These are phyloP conservation scores for Gillenia trifoliata DNA, from an alignment of 306 rosid genomes.

Conservation along the genomic window DNA sequence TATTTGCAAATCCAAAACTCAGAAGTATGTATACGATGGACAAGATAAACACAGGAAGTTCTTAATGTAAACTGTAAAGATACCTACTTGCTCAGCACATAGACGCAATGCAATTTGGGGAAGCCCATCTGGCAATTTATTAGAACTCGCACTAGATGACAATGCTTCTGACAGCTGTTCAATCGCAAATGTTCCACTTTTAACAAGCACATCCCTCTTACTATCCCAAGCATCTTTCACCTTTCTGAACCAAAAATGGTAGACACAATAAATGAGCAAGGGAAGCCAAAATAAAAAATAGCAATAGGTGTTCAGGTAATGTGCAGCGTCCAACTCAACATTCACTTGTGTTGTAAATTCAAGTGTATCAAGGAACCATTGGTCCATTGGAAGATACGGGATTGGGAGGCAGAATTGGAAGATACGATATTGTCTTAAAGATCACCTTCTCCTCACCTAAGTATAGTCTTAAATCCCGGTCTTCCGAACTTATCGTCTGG, in stretches of 20 bases:
- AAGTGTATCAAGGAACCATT: not conserved
- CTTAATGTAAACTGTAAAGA: not conserved
- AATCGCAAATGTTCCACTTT: constrained; percentile 82
- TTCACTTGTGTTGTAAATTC: not conserved
- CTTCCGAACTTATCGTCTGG: constrained; percentile 83
- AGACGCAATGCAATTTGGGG: constrained; percentile 46
- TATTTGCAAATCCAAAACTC: not conserved
- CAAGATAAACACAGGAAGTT: not conserved
- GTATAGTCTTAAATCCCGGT: constrained; percentile 87
- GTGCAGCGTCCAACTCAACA: not conserved
- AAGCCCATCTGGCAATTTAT: constrained; percentile 64
- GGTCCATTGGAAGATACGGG: not conserved
- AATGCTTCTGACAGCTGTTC: constrained; percentile 86
- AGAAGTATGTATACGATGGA: no score
- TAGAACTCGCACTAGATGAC: constrained; percentile 57
- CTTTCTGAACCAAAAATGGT: constrained; percentile 50
- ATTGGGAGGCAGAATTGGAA: not conserved
- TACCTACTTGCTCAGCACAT: constrained; percentile 76
- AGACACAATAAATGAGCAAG: not conserved
- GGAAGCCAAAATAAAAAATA: constrained; percentile 11
- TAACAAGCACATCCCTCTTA: constrained; percentile 66
- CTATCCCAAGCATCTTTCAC: constrained; percentile 84
- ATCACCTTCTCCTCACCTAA: constrained; percentile 49
- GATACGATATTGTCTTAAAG: constrained; percentile 5
- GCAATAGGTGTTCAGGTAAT: constrained; percentile 1